Conservation (phyloP, 768 basidiomycete genomes). For the Cubamyces lactineus region DNA sequence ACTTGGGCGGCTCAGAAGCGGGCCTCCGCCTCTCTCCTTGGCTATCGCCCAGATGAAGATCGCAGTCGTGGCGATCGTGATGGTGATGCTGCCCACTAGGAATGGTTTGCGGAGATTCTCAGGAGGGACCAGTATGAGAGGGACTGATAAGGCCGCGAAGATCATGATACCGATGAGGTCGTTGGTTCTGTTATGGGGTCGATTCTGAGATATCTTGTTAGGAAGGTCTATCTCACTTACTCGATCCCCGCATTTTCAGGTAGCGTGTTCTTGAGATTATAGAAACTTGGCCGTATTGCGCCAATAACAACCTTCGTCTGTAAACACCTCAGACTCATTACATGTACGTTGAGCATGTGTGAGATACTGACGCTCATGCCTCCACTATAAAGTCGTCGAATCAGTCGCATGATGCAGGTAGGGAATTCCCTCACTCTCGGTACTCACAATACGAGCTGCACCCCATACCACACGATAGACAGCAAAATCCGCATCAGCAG, state of each 20-base stretch:
- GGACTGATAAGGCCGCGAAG: constrained; percentile 26
- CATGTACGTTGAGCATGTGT: neutral
- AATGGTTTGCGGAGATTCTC: constrained; percentile 29
- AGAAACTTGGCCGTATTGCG: constrained; percentile 27
- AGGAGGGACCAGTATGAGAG: constrained; percentile 29
- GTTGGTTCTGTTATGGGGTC: constrained; percentile 9
- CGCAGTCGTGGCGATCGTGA: constrained; percentile 15
- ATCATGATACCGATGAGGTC: constrained; percentile 25
- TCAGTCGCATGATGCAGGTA: neutral
- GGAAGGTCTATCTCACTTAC: neutral
- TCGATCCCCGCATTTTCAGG: constrained; percentile 26
- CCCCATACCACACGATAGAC: constrained; percentile 28
- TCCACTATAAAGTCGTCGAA: neutral
- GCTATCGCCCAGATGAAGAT: constrained; percentile 29
- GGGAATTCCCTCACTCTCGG: no score
- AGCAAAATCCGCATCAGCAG: constrained; percentile 28
- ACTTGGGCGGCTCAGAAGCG: constrained; percentile 17
- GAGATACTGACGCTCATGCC: constrained; percentile 12
- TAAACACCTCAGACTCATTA: neutral
- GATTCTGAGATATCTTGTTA: neutral
- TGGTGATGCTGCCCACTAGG: constrained; percentile 24
- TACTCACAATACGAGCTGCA: constrained; percentile 25
- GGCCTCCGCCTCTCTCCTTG: constrained; percentile 24
- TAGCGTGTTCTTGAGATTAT: constrained; percentile 22
- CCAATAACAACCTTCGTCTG: constrained; percentile 25